Evolutionary conservation across 2,329 filamentous ascomycete species (phyloP), one percentile per base, ranked within the genome.

Genomic region (Biscogniauxia marginata): DNA sequence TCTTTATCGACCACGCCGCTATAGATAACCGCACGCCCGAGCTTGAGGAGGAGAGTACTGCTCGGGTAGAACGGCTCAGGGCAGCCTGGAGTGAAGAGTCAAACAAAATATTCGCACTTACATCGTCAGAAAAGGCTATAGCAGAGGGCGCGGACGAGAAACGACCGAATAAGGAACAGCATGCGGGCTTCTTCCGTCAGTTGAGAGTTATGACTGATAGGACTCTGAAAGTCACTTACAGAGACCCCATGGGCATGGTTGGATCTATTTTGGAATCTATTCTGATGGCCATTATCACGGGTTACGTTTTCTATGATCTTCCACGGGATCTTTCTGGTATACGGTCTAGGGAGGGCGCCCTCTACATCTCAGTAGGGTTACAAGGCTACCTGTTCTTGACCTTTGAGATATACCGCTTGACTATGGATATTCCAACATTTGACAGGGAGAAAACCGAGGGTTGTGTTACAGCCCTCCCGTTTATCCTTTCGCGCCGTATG

Each of bases 321-420:
- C 81, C 83, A 1, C 78, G 84, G 9, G 87, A 86, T 55, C 82
- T 88, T 48, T 77, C 87, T 1, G 89, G 89, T 0, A 92, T 93
- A 49, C 81, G 89, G 21, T 91, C 88, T 22, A 80, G 89, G 1
- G 76, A 92, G 69, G 89, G 88, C 49, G 87, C 86, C 5, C 72
- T 93, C 0, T 93, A 92, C 64, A 90, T 84, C 1, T 84, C 87
- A 0, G 80, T 87, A 6, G 87, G 84, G 4, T 76, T 93, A 5
- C 89, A 93, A 65, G 88, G 88, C 1, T 93, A 93, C 66, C 77
- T 93, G 3, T 86, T 91, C 50, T 77, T 93, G 9, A 77, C 91
- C 11, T 92, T 90, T 59, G 90, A 93, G 70, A 86, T 84, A 0
- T 93, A 90, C 64, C 84, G 90, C 4, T 74, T 93, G 56, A 90